phyloP scores from a whole-genome alignment of 2,329 filamentous ascomycete genomes.

The Corniculantispora saksenae region DNA sequence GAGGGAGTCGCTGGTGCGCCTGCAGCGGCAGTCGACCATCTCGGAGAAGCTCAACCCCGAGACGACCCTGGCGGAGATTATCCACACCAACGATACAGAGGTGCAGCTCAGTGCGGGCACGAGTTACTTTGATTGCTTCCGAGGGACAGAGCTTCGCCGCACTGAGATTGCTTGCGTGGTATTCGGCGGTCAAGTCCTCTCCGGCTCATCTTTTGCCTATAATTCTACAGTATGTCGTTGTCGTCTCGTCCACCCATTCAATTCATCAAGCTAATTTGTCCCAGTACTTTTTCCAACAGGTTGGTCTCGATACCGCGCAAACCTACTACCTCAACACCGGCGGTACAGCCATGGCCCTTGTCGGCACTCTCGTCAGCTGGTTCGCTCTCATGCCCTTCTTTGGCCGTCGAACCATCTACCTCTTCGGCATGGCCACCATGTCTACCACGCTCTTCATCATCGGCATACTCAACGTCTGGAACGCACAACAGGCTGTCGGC shows the following conservation, averaged over 20 bases:
- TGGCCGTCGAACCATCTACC: constrained; percentile 45
- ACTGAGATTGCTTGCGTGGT: constrained; percentile 46
- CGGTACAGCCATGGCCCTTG: constrained; percentile 43
- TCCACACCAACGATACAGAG: constrained; percentile 37
- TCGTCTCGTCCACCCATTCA: not conserved
- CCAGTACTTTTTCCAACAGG: constrained; percentile 43
- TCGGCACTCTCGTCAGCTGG: constrained; percentile 46
- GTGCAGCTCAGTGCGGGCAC: constrained; percentile 33
- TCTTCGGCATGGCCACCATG: constrained; percentile 43
- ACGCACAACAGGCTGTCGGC: constrained; percentile 40
- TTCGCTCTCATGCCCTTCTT: constrained; percentile 39
- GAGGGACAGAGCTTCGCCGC: constrained; percentile 45
- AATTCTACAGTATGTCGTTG: constrained; percentile 36
- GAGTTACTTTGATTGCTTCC: constrained; percentile 48
- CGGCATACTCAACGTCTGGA: constrained; percentile 46
- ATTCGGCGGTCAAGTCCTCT: constrained; percentile 41
- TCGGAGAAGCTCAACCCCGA: constrained; percentile 22
- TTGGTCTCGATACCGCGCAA: constrained; percentile 41
- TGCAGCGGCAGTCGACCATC: constrained; percentile 28
- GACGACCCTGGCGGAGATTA: constrained; percentile 42
- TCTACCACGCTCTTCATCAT: constrained; percentile 42
- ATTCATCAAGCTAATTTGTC: constrained; percentile 25
- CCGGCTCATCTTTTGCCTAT: constrained; percentile 41
- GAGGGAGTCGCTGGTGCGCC: constrained; percentile 24
- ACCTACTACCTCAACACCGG: constrained; percentile 55